Evolutionary conservation across 768 basidiomycete genomes (phyloP).

Genomic region (Suillus sp.): DNA sequence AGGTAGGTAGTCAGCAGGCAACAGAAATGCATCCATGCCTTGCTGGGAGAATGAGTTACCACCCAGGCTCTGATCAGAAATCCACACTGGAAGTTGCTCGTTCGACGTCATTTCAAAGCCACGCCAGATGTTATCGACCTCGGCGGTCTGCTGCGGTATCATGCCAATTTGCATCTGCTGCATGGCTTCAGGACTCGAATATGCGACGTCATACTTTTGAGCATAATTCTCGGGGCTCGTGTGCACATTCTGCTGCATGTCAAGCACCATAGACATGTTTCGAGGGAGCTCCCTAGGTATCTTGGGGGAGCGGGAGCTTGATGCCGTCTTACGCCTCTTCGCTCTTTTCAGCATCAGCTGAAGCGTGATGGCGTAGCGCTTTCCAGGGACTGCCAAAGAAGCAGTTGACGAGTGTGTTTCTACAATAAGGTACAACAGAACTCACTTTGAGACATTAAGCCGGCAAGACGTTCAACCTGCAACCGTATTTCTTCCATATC

Average conservation of each 20-base stretch:
- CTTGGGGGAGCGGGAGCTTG: constrained; percentile 63
- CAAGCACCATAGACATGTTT: constrained; percentile 47
- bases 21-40: constrained; percentile 84
- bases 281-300: constrained; percentile 56
- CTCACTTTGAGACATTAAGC: constrained; percentile 78
- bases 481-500: constrained; percentile 71
- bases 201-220: constrained; percentile 54
- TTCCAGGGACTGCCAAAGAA: constrained; percentile 72
- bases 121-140: constrained; percentile 72
- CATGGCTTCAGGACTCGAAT: constrained; percentile 36
- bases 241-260: constrained; percentile 38
- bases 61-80: constrained; percentile 81
- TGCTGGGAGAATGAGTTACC: constrained; percentile 75
- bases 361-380: constrained; percentile 88
- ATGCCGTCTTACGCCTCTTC: constrained; percentile 57
- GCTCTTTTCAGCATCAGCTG: constrained; percentile 86
- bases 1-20: constrained; percentile 74
- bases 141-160: constrained; percentile 26
- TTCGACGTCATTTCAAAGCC: constrained; percentile 71
- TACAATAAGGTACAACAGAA: constrained; percentile 12
- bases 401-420: constrained; percentile 14
- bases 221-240: constrained; percentile 54
- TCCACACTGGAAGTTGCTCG: constrained; percentile 83
- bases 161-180: constrained; percentile 35
- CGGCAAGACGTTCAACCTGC: constrained; percentile 78